Base-by-base conservation (phyloP, 768 basidiomycete species). In the Xanthoconium purpureum region DNA sequence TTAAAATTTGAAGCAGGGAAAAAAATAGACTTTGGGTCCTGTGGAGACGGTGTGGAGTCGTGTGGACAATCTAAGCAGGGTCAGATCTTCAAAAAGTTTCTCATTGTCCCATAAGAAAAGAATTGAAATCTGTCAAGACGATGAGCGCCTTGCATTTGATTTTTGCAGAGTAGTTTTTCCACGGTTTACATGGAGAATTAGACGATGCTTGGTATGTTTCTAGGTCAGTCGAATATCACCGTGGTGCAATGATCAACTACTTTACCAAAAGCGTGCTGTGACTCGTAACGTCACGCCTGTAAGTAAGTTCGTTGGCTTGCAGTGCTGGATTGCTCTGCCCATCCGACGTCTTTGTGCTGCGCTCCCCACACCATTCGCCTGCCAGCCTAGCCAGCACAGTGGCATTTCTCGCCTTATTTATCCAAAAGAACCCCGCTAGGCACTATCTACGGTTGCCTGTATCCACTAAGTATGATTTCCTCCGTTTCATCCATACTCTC, bases 271-370 rank as follows among this genome's bases (percentile, higher is more conserved):
- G 52, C 36, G 71, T 62, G 48, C 50, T 56, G 71, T 72, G 71
- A 72, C 71, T n/a, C 17, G 69, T 64, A 67, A 73, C 71, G 73
- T 72, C 71, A 72, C 71, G 59, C 60, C 33, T 43, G 67, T 71
- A 73, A 72, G 71, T 72, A 72, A 65, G 71, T 72, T 72, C 71
- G 66, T 69, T 56, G 59, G 57, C 64, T 55, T 61, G 60, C 52
- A 12, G 59, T 72, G 57, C 60, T 63, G 58, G 62, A 62, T 65
- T 66, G 50, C 63, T 63, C 61, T 72, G 56, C 33, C 49, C 63
- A 60, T 60, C 61, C 63, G 50, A 62, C 66, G 36, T 54, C 66
- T 46, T 44, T 62, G 60, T 20, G 50, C 43, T 59, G 55, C 24
- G 46, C 39, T 50, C 20, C 15, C 32, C 55, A 24, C 36, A 15